A percentile compares a stretch with the other conserved stretches of the same genome.
phyloP scores from a whole-genome alignment of 2,329 filamentous ascomycete genomes.

The Aureobasidium sp. region DNA sequence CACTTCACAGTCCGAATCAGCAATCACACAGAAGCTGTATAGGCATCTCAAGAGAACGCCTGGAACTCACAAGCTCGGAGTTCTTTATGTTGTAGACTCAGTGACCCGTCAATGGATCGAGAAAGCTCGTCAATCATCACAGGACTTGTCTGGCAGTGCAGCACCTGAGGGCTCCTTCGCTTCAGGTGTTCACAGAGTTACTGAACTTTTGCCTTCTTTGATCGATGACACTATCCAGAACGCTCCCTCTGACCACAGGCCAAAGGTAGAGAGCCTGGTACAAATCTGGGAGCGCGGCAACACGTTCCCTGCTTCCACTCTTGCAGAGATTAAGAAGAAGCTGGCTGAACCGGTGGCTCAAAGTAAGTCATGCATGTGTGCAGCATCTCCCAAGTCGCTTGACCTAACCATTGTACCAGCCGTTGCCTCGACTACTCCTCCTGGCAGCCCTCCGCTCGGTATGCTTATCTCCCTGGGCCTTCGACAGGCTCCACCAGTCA shows the following conservation, averaged over 20 bases:
- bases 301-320: conserved; percentile 75
- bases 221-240: conserved; percentile 92
- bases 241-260: conserved; percentile 92
- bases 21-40: conserved; percentile 91
- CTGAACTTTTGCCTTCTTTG: conserved; percentile 82
- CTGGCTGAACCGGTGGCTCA: conserved; percentile 50
- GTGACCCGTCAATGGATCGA: conserved; percentile 99
- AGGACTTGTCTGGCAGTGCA: conserved; percentile 63
- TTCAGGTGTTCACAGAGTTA: conserved; percentile 92
- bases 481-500: not conserved
- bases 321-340: conserved; percentile 76
- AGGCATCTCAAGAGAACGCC: conserved; percentile 95
- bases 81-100: conserved; percentile 99
- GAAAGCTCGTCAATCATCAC: conserved; percentile 77
- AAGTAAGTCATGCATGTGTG: not conserved
- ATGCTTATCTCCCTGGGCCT: conserved; percentile 18
- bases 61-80: conserved; percentile 92
- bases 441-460: conserved; percentile 23
- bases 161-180: conserved; percentile 88
- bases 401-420: not conserved
- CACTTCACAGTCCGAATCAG: conserved; percentile 73
- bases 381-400: not conserved
- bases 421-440: conserved; percentile 20
- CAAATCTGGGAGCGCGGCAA: conserved; percentile 97
- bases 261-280: conserved; percentile 90